Conservation (phyloP, 768 basidiomycete species). For the Terana coerulea region DNA sequence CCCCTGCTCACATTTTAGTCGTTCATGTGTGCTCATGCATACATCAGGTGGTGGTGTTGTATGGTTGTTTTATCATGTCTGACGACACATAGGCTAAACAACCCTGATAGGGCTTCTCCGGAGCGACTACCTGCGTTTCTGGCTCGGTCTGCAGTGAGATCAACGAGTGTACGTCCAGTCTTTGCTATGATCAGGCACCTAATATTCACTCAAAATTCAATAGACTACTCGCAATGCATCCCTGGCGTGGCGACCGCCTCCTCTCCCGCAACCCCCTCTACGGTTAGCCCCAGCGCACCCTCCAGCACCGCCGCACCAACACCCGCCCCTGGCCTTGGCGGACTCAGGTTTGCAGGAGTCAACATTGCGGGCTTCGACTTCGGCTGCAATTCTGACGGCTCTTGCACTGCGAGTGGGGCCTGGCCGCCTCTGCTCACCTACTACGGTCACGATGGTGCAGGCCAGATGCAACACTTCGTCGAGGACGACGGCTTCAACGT, state of each 20-base stretch:
- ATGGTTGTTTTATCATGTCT: background rate
- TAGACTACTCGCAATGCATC: slow-evolving; percentile 34
- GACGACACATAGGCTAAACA: background rate
- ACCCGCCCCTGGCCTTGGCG: slow-evolving; percentile 4
- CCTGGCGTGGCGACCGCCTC: slow-evolving; percentile 26
- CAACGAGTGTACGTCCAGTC: slow-evolving; percentile 27
- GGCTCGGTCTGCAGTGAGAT: slow-evolving; percentile 27
- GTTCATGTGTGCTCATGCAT: background rate
- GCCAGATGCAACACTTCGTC: slow-evolving; percentile 61
- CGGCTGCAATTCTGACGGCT: slow-evolving; percentile 43
- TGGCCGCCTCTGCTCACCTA: slow-evolving; percentile 43
- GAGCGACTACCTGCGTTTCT: slow-evolving; percentile 32
- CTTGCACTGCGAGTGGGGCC: slow-evolving; percentile 34
- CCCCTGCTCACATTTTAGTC: background rate
- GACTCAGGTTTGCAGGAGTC: slow-evolving; percentile 38
- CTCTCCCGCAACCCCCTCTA: slow-evolving; percentile 21
- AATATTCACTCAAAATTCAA: background rate
- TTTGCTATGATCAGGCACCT: background rate
- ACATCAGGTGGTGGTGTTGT: slow-evolving; percentile 19
- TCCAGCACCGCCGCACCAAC: slow-evolving; percentile 1
- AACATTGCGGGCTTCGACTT: slow-evolving; percentile 59
- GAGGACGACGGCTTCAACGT: slow-evolving; percentile 50
- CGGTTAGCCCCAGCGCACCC: background rate
- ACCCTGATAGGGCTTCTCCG: slow-evolving; percentile 29
- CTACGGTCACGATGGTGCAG: slow-evolving; percentile 40